A percentile compares a stretch with the other conserved stretches of the same genome.
phyloP scores from a whole-genome alignment of 208 protist genomes.

The Leishmania turanica region DNA sequence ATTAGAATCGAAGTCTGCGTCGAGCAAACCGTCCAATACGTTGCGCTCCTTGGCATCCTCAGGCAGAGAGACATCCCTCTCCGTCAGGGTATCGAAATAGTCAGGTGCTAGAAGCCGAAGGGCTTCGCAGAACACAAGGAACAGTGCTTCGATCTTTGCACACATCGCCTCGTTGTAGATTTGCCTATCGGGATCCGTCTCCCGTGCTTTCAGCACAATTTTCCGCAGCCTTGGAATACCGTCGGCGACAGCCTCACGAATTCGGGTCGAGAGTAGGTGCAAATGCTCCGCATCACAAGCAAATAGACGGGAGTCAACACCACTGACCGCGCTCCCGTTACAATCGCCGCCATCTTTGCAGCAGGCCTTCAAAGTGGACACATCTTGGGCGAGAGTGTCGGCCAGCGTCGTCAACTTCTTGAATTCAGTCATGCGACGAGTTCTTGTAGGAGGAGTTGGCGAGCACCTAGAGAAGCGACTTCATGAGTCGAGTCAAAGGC shows the following conservation, averaged over 20 bases:
- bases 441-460: neutral
- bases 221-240: constrained; percentile 60
- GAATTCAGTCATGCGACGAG: constrained; percentile 28
- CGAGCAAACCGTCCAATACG: constrained; percentile 5
- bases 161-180: constrained; percentile 93
- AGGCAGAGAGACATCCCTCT: neutral
- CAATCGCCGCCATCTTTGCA: neutral
- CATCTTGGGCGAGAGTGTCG: constrained; percentile 20
- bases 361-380: constrained; percentile 5
- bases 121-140: constrained; percentile 40
- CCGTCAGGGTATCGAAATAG: neutral
- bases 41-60: neutral
- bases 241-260: constrained; percentile 13
- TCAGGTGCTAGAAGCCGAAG: constrained; percentile 8
- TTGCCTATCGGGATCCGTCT: constrained; percentile 82
- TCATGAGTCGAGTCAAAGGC: neutral
- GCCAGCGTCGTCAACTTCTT: constrained; percentile 25
- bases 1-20: constrained; percentile 15
- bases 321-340: neutral
- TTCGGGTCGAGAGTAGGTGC: constrained; percentile 9
- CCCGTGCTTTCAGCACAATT: constrained; percentile 65
- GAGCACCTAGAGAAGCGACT: neutral
- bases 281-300: constrained; percentile 4
- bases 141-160: constrained; percentile 73
- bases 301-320: neutral